Evolutionary conservation across 176 grass and related monocot genomes (phyloP).

Genomic region (Puya raimondii): DNA sequence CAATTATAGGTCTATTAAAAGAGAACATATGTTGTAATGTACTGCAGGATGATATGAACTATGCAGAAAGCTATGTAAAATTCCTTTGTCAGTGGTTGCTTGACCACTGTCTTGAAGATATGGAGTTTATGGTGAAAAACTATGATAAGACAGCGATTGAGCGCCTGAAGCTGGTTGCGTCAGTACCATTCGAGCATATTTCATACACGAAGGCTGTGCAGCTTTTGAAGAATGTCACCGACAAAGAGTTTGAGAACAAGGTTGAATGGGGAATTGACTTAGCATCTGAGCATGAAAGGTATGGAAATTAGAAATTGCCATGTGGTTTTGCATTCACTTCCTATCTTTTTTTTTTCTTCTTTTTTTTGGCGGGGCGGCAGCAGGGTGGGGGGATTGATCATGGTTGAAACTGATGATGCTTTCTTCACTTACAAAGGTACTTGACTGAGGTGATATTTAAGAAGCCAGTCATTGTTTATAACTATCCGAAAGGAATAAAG

Average conservation of each 20-base stretch:
- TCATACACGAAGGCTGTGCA: conserved; percentile 81
- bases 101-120: conserved; percentile 63
- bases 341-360: not conserved
- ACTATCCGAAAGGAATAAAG: conserved; percentile 95
- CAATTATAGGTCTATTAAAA: conserved; percentile 1
- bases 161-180: conserved; percentile 72
- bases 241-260: conserved; percentile 72
- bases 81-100: conserved; percentile 96
- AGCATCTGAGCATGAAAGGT: conserved; percentile 97
- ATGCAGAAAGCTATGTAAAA: conserved; percentile 72
- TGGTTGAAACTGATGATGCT: not conserved
- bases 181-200: conserved; percentile 56
- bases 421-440: conserved; percentile 47
- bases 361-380: too few relatives aligned
- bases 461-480: conserved; percentile 97
- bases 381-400: too few relatives aligned
- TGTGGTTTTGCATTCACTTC: not conserved
- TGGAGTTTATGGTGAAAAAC: conserved; percentile 93
- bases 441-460: conserved; percentile 94
- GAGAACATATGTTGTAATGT: conserved; percentile 8
- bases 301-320: not conserved
- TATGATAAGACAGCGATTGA: conserved; percentile 75
- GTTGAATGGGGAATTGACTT: conserved; percentile 99
- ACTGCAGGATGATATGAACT: conserved; percentile 88
- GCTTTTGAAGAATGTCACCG: conserved; percentile 57